Evolutionary conservation across 2,329 filamentous ascomycete genomes (phyloP), one percentile per base, ranked within the genome.

Genomic region (Aspergillus alliaceus): DNA sequence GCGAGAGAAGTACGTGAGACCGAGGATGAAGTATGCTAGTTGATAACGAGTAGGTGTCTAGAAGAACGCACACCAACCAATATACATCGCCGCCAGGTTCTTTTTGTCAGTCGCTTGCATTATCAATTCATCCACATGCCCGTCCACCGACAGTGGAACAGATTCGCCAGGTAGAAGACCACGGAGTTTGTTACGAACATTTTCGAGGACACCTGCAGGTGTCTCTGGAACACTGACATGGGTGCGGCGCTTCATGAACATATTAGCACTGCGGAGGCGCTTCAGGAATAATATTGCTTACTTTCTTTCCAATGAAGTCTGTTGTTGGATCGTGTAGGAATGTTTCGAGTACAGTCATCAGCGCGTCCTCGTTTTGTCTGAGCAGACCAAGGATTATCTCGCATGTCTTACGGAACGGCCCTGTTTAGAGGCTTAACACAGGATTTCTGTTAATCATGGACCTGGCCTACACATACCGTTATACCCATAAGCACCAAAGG

Each of bases 261-360:
- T 5, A 39, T 57, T 24, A 54, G 54, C 27, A 59, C 25, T 24
- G 27, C 5, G 20, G 27, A 25, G 12, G 14, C 29, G 29, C n/a
- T 18, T 42, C 5, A 25, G 12, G 25, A 22, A 25, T 15, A 11
- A n/a, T 9, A 20, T 9, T n/a, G 50, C 65, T 64, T 63, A 82
- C 80, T 65, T 85, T 86, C 72, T 89, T 91, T 52, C 89, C 89
- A 67, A 97, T 86, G 61, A 98, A 86, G 70, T 99, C 96, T 12
- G 96, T 87, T 14, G 96, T 98, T 0, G 95, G 95, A 72, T 99
- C 95, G 70, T 99, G 93, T 63, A 99, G 85, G 70, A 99, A 99
- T 0, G 95, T 93, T 77, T 99, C 96, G 1, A 99, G 82, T 50
- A 99, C 93, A 0, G 93, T 97, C 88, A 99, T 96, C 57, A 99